Conservation (phyloP, 2,329 filamentous ascomycete genomes). For the Pleomassaria siparia region DNA sequence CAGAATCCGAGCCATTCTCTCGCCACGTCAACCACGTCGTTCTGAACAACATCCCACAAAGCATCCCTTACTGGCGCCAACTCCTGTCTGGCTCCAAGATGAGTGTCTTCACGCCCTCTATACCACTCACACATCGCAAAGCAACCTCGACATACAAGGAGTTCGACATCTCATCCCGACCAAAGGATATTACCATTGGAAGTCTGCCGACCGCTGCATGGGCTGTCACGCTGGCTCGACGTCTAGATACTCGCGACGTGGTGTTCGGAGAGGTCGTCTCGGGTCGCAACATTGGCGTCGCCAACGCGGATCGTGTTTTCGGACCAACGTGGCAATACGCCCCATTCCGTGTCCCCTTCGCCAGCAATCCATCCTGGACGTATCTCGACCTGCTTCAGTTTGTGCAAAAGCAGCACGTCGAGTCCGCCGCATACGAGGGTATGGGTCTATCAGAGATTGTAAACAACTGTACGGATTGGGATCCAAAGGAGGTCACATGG, state of each 20-base stretch:
- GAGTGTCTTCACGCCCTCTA: constrained; percentile 37
- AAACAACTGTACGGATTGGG: constrained; percentile 37
- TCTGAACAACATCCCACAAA: constrained; percentile 46
- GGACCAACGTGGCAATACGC: constrained; percentile 70
- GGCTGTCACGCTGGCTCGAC: constrained; percentile 63
- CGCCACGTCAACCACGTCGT: constrained; percentile 48
- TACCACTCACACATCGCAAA: constrained; percentile 30
- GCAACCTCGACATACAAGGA: constrained; percentile 34
- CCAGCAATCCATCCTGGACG: constrained; percentile 44
- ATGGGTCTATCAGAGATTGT: constrained; percentile 42
- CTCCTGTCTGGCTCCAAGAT: constrained; percentile 60
- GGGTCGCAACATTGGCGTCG: constrained; percentile 62
- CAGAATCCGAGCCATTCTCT: constrained; percentile 46
- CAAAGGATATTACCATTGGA: constrained; percentile 61
- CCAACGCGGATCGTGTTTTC: constrained; percentile 58
- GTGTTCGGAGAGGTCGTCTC: constrained; percentile 68
- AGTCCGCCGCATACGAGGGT: constrained; percentile 37
- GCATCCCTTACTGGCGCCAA: constrained; percentile 62
- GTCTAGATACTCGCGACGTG: constrained; percentile 57
- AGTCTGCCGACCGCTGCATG: constrained; percentile 69
- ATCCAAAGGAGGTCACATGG: constrained; percentile 26
- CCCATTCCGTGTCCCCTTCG: constrained; percentile 62
- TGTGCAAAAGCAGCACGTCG: constrained; percentile 41
- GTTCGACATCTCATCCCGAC: constrained; percentile 45
- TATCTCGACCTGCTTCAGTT: constrained; percentile 34